Conservation (phyloP, 495 filamentous ascomycete genomes). For the Delitschia confertaspora region DNA sequence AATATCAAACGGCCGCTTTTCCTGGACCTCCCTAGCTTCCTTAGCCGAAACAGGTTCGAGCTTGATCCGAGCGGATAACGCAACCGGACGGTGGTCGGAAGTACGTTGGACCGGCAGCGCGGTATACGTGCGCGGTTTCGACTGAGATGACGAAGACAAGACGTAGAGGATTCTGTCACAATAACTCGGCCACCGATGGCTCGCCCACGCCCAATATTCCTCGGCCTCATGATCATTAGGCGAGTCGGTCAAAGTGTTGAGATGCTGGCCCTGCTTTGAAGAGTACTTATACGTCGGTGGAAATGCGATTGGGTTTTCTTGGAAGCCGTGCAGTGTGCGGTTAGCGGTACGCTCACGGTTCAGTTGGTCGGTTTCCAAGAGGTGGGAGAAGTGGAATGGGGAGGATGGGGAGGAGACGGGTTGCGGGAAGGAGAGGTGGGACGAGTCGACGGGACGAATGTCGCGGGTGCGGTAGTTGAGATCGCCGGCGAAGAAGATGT, state of each 20-base stretch:
- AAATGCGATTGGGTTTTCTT: conserved; percentile 66
- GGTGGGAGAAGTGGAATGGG: conserved; percentile 48
- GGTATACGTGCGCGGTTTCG: conserved; percentile 49
- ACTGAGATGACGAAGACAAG: conserved; percentile 10
- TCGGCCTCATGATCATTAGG: conserved; percentile 23
- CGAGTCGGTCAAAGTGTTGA: conserved; percentile 26
- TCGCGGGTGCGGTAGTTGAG: conserved; percentile 84
- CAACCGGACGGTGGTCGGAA: conserved; percentile 80
- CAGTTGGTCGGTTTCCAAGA: conserved; percentile 70
- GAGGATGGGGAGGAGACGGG: conserved; percentile 42
- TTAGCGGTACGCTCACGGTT: conserved; percentile 54
- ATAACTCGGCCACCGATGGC: conserved; percentile 84
- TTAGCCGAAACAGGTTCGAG: conserved; percentile 30
- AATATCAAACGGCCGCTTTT: conserved; percentile 45
- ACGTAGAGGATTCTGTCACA: conserved; percentile 84
- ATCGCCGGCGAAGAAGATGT: conserved; percentile 81
- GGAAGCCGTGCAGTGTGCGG: conserved; percentile 63
- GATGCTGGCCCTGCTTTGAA: conserved; percentile 37
- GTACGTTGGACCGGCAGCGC: conserved; percentile 65
- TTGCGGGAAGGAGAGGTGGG: conserved; percentile 52
- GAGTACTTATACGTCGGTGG: conserved; percentile 88
- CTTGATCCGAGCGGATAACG: conserved; percentile 54
- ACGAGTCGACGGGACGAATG: conserved; percentile 45
- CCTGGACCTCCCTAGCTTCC: conserved; percentile 28
- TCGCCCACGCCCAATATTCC: conserved; percentile 60